A percentile compares a stretch with the other conserved stretches of the same genome.
Evolutionary conservation across 495 filamentous ascomycete genomes (phyloP).

Genomic region (Penicillium malachiteum): DNA sequence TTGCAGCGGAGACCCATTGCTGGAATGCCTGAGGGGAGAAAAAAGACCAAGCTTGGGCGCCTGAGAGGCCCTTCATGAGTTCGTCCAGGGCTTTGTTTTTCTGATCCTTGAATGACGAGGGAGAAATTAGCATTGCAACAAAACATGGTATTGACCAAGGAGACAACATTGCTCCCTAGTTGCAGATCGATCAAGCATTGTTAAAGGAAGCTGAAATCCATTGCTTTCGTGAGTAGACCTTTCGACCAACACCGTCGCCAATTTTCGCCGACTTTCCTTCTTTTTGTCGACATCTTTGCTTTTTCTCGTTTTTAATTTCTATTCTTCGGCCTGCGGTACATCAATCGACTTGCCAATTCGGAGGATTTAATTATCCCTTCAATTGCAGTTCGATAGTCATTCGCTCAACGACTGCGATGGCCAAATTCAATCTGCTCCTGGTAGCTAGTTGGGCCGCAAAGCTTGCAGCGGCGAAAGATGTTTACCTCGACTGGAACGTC

Average conservation of each 20-base stretch:
- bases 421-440: conserved; percentile 20
- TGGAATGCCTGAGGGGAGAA: conserved; percentile 16
- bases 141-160: background rate
- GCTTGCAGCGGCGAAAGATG: conserved; percentile 30
- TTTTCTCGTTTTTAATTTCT: conserved; percentile 11
- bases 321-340: background rate
- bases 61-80: background rate
- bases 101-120: conserved; percentile 15
- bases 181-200: conserved; percentile 17
- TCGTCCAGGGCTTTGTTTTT: conserved; percentile 4
- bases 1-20: conserved; percentile 1
- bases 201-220: conserved; percentile 8
- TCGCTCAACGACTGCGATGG: conserved; percentile 22
- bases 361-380: conserved; percentile 23
- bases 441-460: conserved; percentile 24
- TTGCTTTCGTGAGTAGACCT: too few relatives aligned
- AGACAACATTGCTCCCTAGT: conserved; percentile 19
- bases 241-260: conserved; percentile 12
- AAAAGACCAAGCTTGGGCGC: background rate
- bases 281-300: conserved; percentile 14
- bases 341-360: conserved; percentile 4
- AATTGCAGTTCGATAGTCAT: conserved; percentile 15
- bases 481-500: conserved; percentile 65
- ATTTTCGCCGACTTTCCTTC: conserved; percentile 7
- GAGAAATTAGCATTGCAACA: conserved; percentile 6